Conservation (phyloP, 139 green algal species). For the Coelastrella sp. region DNA sequence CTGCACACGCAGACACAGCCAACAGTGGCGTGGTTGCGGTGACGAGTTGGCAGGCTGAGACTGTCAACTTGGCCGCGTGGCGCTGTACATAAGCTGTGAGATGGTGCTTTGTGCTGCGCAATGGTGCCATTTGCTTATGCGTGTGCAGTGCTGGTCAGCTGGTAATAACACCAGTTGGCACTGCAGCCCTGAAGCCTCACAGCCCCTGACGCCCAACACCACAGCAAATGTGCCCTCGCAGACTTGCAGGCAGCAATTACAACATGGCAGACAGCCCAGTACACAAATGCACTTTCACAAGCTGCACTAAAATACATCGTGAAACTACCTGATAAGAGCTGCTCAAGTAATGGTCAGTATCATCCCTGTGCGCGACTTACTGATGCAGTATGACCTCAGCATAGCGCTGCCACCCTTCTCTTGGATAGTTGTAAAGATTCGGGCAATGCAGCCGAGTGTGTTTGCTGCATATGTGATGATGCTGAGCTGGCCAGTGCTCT, state of each 20-base stretch:
- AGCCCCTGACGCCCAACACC: too few species aligned
- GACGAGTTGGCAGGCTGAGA: background rate
- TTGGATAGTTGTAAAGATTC: conserved; percentile 85
- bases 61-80: background rate
- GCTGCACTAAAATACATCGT: too few species aligned
- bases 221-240: too few species aligned
- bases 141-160: too few species aligned
- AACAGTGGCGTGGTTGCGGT: background rate
- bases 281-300: too few species aligned
- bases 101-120: too few species aligned
- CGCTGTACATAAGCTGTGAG: too few species aligned
- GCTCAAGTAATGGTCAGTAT: background rate
- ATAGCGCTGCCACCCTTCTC: conserved; percentile 79
- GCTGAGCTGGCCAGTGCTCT: conserved; percentile 79
- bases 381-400: conserved; percentile 76
- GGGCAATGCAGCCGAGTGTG: conserved; percentile 66
- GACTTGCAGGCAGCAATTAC: too few species aligned
- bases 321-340: background rate
- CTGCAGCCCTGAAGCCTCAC: too few species aligned
- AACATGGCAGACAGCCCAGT: too few species aligned
- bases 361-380: conserved; percentile 58
- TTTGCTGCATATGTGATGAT: conserved; percentile 80
- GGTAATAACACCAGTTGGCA: too few species aligned
- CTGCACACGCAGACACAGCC: conserved; percentile 34
- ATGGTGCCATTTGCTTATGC: too few species aligned